Evolutionary conservation across 805 yeast species (phyloP), one percentile per base, ranked within the genome.

Genomic region (Clavispora vitiphila): DNA sequence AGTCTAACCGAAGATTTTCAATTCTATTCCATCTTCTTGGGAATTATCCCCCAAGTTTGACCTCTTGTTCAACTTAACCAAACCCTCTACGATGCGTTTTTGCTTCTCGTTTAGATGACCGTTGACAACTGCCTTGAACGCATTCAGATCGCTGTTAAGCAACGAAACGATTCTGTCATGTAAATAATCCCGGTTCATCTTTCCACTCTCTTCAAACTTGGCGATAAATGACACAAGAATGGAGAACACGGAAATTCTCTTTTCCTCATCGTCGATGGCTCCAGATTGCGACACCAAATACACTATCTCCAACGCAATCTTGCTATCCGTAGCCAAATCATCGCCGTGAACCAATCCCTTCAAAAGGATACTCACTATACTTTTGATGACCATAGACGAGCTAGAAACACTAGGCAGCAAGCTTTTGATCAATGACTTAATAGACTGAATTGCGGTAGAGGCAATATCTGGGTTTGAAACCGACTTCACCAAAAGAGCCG

Each of bases 391-490:
- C 1, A 76, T 57, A 4, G 65, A 60, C 7, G 72, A 64, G 4
- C 68, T 58, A 4, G 52, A 48, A 2, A 54, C 43, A 0, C 51
- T 49, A 6, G 54, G 57, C 3, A 57, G 41, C 26, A 63, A 41
- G 27, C 65, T 55, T 31, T 65, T 67, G 8, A 83, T 66, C 34
- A 86, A 62, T 0, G 81, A 69, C 50, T 74, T 81, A 38, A 83
- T 66, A 12, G 93, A 81, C 48, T 82, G 89, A 10, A 67, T 45
- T 10, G 65, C 65, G 23, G 63, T 58, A 7, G 62, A 34, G 2
- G 57, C 59, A n/a, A 60, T 40, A 2, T 56, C 61, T 0, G 39
- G 38, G 6, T 48, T 47, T 4, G 50, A 40, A 8, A 65, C 32
- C 38, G 66, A 51, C 4, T 47, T 45, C 3, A 67, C 24, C 26